A percentile compares a stretch with the other conserved stretches of the same genome.
Conservation (phyloP, 306 rosid genomes). For the Inga leiocalycina region DNA sequence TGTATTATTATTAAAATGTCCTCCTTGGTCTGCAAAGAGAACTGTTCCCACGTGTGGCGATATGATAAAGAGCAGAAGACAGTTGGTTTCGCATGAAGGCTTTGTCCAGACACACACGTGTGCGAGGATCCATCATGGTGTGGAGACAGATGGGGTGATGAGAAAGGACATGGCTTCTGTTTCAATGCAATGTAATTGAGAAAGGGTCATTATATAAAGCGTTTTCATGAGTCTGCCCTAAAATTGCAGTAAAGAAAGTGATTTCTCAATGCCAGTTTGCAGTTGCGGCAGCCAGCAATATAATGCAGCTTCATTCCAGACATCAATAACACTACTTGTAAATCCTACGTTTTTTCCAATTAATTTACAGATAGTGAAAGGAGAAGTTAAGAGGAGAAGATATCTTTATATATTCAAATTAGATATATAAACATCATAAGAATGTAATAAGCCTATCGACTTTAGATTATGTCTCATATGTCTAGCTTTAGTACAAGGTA, state of each 20-base stretch:
- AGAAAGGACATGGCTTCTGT: constrained; percentile 45
- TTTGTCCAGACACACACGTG: constrained; percentile 52
- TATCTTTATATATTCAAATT: background rate
- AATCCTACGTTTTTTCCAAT: constrained; percentile 5
- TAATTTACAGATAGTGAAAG: constrained; percentile 16
- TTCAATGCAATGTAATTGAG: constrained; percentile 28
- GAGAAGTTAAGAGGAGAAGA: background rate
- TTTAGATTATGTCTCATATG: constrained; percentile 28
- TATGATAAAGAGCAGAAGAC: constrained; percentile 26
- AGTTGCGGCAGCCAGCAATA: constrained; percentile 2
- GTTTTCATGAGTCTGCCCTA: constrained; percentile 24
- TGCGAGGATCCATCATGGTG: constrained; percentile 31
- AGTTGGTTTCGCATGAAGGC: constrained; percentile 47
- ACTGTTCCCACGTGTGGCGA: constrained; percentile 52
- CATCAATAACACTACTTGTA: background rate
- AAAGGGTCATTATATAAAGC: constrained; percentile 17
- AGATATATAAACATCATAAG: background rate
- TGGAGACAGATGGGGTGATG: constrained; percentile 54
- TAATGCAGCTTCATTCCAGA: background rate
- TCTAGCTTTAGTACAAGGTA: constrained; percentile 11
- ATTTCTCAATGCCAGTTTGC: constrained; percentile 34
- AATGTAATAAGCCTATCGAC: constrained; percentile 20
- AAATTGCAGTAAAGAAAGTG: constrained; percentile 34
- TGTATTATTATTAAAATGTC: background rate
- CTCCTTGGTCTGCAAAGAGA: constrained; percentile 27